Evolutionary conservation across 208 protist genomes (phyloP).

Genomic region (Crithidia fasciculata): DNA sequence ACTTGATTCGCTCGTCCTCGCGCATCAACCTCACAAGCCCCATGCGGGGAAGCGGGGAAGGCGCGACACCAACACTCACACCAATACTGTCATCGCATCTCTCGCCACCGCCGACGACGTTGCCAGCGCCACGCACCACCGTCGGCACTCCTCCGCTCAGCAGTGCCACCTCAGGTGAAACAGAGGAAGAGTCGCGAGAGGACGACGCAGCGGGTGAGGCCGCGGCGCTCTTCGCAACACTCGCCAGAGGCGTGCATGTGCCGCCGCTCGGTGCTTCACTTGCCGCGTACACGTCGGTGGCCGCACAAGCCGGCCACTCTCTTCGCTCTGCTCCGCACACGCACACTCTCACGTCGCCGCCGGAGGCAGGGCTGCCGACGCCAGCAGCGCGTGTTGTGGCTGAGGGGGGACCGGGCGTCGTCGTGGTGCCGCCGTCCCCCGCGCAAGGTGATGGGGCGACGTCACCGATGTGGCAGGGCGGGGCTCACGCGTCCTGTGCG

Average conservation of each 20-base stretch:
- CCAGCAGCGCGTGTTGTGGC: background rate
- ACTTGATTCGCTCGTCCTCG: constrained; percentile 5
- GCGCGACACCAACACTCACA: background rate
- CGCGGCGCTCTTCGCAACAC: background rate
- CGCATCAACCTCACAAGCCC: constrained; percentile 4
- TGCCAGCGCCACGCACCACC: background rate
- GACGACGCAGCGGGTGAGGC: background rate
- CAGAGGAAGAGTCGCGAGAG: background rate
- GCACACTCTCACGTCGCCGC: background rate
- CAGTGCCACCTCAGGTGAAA: background rate
- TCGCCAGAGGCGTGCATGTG: constrained; percentile 20
- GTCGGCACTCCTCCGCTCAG: background rate
- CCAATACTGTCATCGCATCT: too few relatives aligned
- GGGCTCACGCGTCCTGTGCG: background rate
- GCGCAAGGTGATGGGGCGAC: too few relatives aligned
- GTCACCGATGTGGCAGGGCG: too few relatives aligned
- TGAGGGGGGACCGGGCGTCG: background rate
- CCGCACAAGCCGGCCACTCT: background rate
- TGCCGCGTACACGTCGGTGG: constrained; percentile 18
- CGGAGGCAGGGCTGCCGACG: background rate
- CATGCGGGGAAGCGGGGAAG: background rate
- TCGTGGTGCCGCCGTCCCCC: too few relatives aligned
- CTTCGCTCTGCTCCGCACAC: too few relatives aligned
- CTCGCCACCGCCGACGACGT: too few relatives aligned
- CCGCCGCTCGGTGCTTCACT: constrained; percentile 16